Evolutionary conservation across 805 yeast genomes (phyloP).

Genomic region (Pichia eremophila): DNA sequence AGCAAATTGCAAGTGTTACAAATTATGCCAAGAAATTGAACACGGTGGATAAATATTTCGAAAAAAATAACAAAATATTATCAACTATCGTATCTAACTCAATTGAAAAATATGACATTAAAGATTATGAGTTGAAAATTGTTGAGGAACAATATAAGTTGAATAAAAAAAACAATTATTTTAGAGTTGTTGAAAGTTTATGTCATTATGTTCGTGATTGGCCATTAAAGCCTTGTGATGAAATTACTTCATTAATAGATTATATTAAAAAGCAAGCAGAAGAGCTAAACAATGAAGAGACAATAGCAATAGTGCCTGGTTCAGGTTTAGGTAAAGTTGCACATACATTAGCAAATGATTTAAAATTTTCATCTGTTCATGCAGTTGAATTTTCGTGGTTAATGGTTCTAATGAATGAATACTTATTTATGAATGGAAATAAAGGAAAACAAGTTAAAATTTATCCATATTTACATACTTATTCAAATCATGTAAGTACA

Average conservation of each 20-base stretch:
- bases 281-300: conserved; percentile 20
- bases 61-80: conserved; percentile 39
- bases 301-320: conserved; percentile 71
- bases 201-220: conserved; percentile 79
- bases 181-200: conserved; percentile 54
- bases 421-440: conserved; percentile 30
- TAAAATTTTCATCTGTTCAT: conserved; percentile 38
- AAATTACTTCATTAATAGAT: conserved; percentile 42
- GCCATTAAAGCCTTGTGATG: conserved; percentile 39
- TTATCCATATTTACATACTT: conserved; percentile 52
- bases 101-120: conserved; percentile 28
- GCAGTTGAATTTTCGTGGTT: conserved; percentile 69
- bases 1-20: conserved; percentile 38
- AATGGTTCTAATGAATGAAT: conserved; percentile 65
- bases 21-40: conserved; percentile 48
- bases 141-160: conserved; percentile 15
- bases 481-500: conserved; percentile 49
- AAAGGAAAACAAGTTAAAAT: conserved; percentile 15
- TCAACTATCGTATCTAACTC: conserved; percentile 34
- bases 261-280: conserved; percentile 40
- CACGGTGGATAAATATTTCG: conserved; percentile 37
- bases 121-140: conserved; percentile 34
- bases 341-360: conserved; percentile 39
- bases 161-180: conserved; percentile 21
- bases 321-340: conserved; percentile 79